phyloP scores from a whole-genome alignment of 2,329 filamentous ascomycete genomes.

The Fusarium newnesense region DNA sequence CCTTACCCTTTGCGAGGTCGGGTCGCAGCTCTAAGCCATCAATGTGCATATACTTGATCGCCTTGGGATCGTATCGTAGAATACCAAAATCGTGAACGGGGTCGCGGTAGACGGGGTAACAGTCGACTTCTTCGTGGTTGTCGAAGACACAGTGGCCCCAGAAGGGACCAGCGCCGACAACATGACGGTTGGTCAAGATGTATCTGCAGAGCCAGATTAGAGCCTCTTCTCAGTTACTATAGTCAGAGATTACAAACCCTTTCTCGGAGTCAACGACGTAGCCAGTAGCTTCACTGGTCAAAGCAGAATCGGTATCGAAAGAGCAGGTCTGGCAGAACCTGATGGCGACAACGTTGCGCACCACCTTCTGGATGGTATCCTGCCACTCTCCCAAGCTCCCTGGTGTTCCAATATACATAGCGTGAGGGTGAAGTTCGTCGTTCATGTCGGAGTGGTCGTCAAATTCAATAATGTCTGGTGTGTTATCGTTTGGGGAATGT shows the following conservation, averaged over 20 bases:
- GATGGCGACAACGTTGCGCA: constrained; percentile 97
- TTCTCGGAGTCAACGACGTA: constrained; percentile 96
- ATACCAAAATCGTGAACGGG: constrained; percentile 99
- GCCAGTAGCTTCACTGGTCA: constrained; percentile 95
- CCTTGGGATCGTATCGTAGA: constrained; percentile 92
- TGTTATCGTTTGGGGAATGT: constrained; percentile 61
- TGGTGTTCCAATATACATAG: constrained; percentile 52
- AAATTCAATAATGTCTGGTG: constrained; percentile 55
- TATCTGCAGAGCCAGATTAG: constrained; percentile 58
- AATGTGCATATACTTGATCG: constrained; percentile 97
- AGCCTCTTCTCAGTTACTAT: background rate
- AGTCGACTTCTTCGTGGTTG: constrained; percentile 97
- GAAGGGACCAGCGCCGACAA: constrained; percentile 94
- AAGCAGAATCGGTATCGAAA: constrained; percentile 95
- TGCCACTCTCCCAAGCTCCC: constrained; percentile 79
- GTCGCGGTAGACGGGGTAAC: constrained; percentile 95
- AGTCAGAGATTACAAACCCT: constrained; percentile 65
- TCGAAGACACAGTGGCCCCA: constrained; percentile 99
- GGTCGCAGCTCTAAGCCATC: constrained; percentile 83
- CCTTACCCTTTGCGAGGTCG: constrained; percentile 77
- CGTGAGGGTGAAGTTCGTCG: constrained; percentile 52
- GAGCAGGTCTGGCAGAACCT: constrained; percentile 98
- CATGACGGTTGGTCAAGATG: constrained; percentile 89
- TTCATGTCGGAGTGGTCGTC: constrained; percentile 56
- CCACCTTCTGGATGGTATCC: constrained; percentile 91